Base-by-base conservation (phyloP, 116 monocot species). In the Trichopus zeylanicus region DNA sequence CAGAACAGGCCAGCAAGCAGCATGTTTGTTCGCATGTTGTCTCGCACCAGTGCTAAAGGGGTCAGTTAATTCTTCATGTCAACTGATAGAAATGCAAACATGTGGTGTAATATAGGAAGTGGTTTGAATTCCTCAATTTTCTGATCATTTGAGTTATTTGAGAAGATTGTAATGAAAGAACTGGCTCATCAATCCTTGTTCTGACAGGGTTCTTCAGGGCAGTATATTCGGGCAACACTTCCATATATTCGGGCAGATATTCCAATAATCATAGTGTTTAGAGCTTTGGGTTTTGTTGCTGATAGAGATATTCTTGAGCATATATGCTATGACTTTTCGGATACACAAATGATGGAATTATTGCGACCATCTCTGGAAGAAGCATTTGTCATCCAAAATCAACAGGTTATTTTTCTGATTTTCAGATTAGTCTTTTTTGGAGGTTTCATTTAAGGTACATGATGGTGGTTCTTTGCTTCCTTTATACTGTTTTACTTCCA, bases 331-430 rank as follows among this genome's bases (percentile, higher is more conserved):
- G 99, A 99, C 69, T 99, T 99, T 56, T 81, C 85, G 51, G 92
- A 99, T 66, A 89, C 92, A 29, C 86, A 88, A 57, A 99, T 99
- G 99, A 99, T 92, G 99, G 99, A 92, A 72, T 65, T 92, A 55
- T 56, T 99, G 61, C 70, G 99, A n/a, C 99, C 99, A 31, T 99
- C 99, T 55, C 53, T 99, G 37, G 99, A 99, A 62, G 99, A 99
- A 77, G 99, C 99, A 48, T 99, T 99, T 70, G 99, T 99, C 25
- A 99, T 99, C 46, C 99, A 99, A 77, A 99, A 99, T 65, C 99
- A 99, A 48, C 99, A 89, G 92, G 99, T 89, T 57, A 25, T 25
- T 57, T 57, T 22, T 52, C 25, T 51, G 16, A 49, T 31, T 25
- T 53, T 25, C 19, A 11, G 9, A 12, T 53, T 9, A n/a, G 6